Base-by-base conservation (phyloP, 306 rosid species). In the Potentilla sterilis region DNA sequence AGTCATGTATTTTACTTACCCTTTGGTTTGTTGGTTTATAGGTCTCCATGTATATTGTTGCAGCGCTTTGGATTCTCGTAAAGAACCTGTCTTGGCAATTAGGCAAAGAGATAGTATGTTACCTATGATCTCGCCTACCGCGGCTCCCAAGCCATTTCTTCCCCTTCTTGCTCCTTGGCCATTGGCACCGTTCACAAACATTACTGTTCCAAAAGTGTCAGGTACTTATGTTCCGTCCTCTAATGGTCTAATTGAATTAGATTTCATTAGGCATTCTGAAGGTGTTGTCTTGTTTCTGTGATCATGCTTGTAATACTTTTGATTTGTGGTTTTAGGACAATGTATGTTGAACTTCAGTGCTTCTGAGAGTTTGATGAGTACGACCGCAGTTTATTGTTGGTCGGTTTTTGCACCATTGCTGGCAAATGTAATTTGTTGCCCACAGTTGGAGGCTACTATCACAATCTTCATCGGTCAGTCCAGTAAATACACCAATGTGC, bases 91-190 rank as follows among this genome's bases (percentile, higher is more conserved):
- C 71, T 71, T 61, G 78, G 19, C 7, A 61, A 83, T 63, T 80
- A 83, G 76, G 75, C 87, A 72, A 66, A 71, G 46, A 77, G 90
- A 82, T 63, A 67, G 83, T 38, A 80, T 85, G 84, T 67, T 87
- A 28, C 93, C 97, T 18, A 48, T 81, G 87, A 67, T 90, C 67
- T 77, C 97, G 4, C 97, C 97, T 13, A 79, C 81, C 49, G 91
- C 82, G 73, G 68, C 93, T 83, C 97, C 96, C 6, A 89, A 84
- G 70, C 99, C 99, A 15, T 89, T 92, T 75, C 82, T 95, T 82
- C 99, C 99, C 62, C 88, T 91, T 81, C 87, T 92, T 76, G 99
- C 99, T 48, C 99, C 99, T 46, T 92, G 97, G 57, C 97, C 99
- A 9, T 54, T 95, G 85, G 75, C 83, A 69, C 97, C 97, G 55